These are phyloP conservation scores for Globisporangium radiosum DNA, from an alignment of 352 stramenopile species.

Conservation along the genomic window DNA sequence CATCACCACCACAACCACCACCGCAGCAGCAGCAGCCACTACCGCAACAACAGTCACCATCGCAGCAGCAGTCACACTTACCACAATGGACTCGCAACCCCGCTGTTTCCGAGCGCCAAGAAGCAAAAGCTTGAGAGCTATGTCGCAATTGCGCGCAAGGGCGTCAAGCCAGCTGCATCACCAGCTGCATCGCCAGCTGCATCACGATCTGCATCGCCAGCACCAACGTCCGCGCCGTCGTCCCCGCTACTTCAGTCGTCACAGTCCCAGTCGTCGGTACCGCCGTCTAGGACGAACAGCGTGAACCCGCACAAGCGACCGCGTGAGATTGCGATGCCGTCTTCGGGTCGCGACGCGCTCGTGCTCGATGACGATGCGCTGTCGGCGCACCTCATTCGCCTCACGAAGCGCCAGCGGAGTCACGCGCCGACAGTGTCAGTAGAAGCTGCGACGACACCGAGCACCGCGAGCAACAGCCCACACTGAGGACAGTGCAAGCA, in stretches of 20 bases:
- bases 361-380: constrained; percentile 16
- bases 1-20: constrained; percentile 1
- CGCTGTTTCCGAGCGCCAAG: constrained; percentile 38
- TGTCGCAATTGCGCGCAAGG: constrained; percentile 29
- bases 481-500: neutral
- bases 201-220: neutral
- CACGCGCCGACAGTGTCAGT: constrained; percentile 1
- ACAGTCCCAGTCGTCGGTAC: neutral
- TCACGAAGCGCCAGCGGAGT: constrained; percentile 47
- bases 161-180: neutral
- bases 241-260: neutral
- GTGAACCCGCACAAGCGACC: constrained; percentile 38
- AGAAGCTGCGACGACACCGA: neutral
- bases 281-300: constrained; percentile 1
- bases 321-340: constrained; percentile 14
- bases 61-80: neutral
- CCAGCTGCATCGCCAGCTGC: neutral
- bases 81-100: constrained; percentile 1
- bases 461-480: neutral
- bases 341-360: neutral
- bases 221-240: neutral
- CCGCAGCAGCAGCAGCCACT: neutral
- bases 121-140: constrained; percentile 40
- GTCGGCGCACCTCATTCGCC: constrained; percentile 19
- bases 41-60: neutral